Conservation (phyloP, 805 yeast species). For the Starmerella powellii region DNA sequence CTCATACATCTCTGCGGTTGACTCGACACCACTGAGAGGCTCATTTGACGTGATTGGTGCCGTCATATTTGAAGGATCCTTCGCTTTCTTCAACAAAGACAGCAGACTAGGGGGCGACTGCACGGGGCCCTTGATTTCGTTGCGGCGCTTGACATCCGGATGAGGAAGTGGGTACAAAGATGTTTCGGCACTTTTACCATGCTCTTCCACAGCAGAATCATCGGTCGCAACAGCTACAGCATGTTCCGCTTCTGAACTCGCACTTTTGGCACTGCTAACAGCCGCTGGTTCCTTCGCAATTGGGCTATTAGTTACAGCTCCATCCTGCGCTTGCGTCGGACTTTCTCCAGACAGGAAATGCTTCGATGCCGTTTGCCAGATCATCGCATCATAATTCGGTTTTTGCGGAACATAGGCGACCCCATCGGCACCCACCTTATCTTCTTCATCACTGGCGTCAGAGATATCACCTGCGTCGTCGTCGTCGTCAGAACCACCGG, state of each 20-base stretch:
- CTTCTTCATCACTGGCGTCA: constrained; percentile 17
- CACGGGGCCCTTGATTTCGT: constrained; percentile 42
- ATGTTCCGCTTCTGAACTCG: not conserved
- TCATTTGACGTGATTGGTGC: constrained; percentile 95
- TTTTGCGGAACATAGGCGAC: constrained; percentile 10
- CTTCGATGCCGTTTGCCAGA: no score
- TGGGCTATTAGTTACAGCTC: no score
- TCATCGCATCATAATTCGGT: not conserved
- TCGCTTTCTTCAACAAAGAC: constrained; percentile 71
- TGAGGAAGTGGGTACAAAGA: constrained; percentile 57
- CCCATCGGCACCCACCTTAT: not conserved
- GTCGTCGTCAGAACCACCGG: constrained; percentile 3
- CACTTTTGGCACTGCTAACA: constrained; percentile 4
- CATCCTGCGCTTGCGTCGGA: no score
- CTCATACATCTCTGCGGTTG: constrained; percentile 68
- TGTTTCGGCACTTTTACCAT: constrained; percentile 16
- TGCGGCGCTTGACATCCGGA: constrained; percentile 39
- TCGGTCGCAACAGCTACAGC: not conserved
- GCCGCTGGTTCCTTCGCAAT: no score
- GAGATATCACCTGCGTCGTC: constrained; percentile 18
- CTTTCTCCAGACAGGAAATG: not conserved
- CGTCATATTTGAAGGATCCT: constrained; percentile 56
- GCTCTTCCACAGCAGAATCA: not conserved
- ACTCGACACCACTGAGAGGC: constrained; percentile 73
- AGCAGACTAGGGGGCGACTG: constrained; percentile 73